Base-by-base conservation (phyloP, 192 early-diverging fungal species). In the Backusella circina region DNA sequence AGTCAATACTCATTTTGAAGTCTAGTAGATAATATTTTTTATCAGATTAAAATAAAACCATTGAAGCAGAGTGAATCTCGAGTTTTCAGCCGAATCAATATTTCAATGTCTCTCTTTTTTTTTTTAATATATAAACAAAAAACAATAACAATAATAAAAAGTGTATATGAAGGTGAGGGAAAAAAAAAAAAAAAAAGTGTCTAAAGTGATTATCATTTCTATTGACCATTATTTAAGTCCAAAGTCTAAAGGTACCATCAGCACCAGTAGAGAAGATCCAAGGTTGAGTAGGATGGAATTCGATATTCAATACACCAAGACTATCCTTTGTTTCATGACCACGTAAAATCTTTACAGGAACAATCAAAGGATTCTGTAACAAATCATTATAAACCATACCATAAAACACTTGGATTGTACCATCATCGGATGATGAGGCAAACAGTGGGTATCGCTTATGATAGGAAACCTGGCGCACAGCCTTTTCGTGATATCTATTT, bases 301-400 rank as follows among this genome's bases (percentile, higher is more conserved):
- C 88, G 65, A 77, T 78, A 70, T 83, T 72, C 44, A 78, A 65
- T 21, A 77, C 77, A 77, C 76, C 76, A 16, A 97, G 85, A 65
- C 85, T 85, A 75, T 94, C 92, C 31, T 88, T 86, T 61, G 89
- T 81, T 64, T 88, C 75, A 82, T 98, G 96, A 12, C 83, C 87
- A 50, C 90, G 89, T 50, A 99, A 83, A 37, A 94, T 94, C 88
- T 98, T 98, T 36, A 99, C 91, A n/a, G 98, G 98, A 38, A 98
- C 96, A 84, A 99, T 96, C 73, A 99, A 84, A 65, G 98, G 98
- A 86, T 99, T 98, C 82, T 93, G 92, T 77, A 98, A 86, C 81
- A 99, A 86, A 83, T 98, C 97, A 72, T 92, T 89, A 83, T 97
- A 99, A 30, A 99, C 98, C 95, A 95, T 98, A 61, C 95, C 96